A percentile compares a stretch with the other conserved stretches of the same genome.
phyloP scores from a whole-genome alignment of 2,329 filamentous ascomycete genomes.

The Scortechinia acanthostroma region DNA sequence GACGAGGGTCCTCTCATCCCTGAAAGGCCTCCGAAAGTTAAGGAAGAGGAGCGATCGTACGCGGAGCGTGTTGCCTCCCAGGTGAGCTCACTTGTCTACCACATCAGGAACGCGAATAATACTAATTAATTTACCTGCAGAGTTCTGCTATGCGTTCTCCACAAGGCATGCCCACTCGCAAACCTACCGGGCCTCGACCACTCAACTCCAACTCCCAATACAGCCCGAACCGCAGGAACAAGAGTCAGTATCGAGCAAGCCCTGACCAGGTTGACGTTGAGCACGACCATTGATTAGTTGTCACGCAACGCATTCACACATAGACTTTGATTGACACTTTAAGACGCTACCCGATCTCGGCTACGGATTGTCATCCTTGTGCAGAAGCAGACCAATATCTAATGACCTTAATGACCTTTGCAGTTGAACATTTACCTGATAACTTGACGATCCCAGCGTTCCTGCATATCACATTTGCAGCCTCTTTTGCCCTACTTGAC shows the following conservation, averaged over 20 bases:
- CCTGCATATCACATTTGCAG: too few relatives aligned
- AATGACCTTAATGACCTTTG: too few relatives aligned
- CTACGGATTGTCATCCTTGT: too few relatives aligned
- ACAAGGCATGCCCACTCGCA: background rate
- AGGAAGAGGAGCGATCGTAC: constrained; percentile 4
- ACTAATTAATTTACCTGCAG: constrained; percentile 10
- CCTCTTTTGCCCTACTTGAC: too few relatives aligned
- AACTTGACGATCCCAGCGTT: too few relatives aligned
- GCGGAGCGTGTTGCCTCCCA: constrained; percentile 12
- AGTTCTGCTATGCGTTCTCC: constrained; percentile 14
- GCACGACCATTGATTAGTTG: background rate
- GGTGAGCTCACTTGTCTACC: constrained; percentile 1
- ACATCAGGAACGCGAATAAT: background rate
- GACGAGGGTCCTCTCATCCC: constrained; percentile 54
- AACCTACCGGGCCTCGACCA: background rate
- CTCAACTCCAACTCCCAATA: constrained; percentile 12
- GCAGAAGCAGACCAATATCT: too few relatives aligned
- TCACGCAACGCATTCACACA: too few relatives aligned
- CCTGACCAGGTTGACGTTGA: constrained; percentile 24
- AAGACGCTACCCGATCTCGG: too few relatives aligned
- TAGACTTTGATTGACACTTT: too few relatives aligned
- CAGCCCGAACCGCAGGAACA: constrained; percentile 22
- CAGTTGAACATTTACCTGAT: too few relatives aligned
- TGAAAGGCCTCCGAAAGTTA: constrained; percentile 28
- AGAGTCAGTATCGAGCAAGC: constrained; percentile 23